phyloP scores from a whole-genome alignment of 768 basidiomycete species.

The Kondoa subrosea region DNA sequence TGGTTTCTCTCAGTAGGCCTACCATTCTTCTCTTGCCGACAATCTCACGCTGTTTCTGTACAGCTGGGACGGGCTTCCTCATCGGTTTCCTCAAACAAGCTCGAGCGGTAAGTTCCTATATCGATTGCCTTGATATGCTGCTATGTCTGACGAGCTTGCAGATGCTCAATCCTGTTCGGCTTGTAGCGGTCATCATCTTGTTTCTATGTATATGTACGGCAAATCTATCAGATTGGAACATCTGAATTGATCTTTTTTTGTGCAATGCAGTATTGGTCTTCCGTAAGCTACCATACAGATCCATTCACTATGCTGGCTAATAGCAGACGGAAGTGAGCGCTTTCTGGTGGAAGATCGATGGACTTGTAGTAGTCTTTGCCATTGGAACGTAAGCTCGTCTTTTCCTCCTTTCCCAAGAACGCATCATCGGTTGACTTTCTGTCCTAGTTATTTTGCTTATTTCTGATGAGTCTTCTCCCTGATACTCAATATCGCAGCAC shows the following conservation, averaged over 20 bases:
- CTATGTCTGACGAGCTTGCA: not conserved
- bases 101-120: not conserved
- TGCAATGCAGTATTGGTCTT: not conserved
- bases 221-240: not conserved
- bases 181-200: not conserved
- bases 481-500: not conserved
- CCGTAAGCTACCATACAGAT: not conserved
- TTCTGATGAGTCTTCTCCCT: not conserved
- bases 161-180: not conserved
- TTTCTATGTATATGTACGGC: not conserved
- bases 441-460: not conserved
- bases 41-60: not conserved
- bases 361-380: not conserved
- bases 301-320: not conserved
- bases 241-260: no score
- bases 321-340: not conserved
- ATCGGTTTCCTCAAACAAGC: not conserved
- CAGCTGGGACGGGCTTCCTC: not conserved
- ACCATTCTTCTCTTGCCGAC: not conserved
- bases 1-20: not conserved
- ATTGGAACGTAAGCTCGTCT: not conserved
- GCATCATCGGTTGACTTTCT: not conserved
- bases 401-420: not conserved
- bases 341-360: not conserved
- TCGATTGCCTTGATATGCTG: not conserved